Conservation (phyloP, 495 filamentous ascomycete species). For the Cladorrhinum samala region DNA sequence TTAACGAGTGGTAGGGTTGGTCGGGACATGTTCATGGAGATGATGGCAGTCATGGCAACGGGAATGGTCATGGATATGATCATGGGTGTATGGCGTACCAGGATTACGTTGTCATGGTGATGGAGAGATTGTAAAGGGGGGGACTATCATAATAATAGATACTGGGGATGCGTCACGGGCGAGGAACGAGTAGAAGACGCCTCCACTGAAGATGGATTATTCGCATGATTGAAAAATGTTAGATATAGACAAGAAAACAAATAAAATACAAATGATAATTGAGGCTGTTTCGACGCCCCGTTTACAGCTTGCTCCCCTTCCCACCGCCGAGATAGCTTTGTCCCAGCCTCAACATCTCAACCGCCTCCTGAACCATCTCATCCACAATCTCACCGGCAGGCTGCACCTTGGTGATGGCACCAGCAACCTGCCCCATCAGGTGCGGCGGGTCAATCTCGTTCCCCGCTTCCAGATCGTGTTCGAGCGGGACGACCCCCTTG, state of each 20-base stretch:
- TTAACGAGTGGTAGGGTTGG: too few species aligned
- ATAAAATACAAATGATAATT: too few species aligned
- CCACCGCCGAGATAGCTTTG: slow-evolving; percentile 39
- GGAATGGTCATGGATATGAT: background rate
- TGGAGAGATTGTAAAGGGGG: too few species aligned
- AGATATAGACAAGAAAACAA: background rate
- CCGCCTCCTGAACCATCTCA: slow-evolving; percentile 80
- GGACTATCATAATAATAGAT: background rate
- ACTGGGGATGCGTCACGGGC: too few species aligned
- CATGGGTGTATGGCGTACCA: too few species aligned
- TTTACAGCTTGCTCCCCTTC: slow-evolving; percentile 39
- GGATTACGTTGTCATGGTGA: too few species aligned
- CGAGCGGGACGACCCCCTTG: slow-evolving; percentile 69
- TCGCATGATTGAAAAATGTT: background rate
- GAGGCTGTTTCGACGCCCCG: too few species aligned
- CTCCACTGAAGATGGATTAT: background rate
- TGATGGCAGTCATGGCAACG: background rate
- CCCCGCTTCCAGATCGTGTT: slow-evolving; percentile 70
- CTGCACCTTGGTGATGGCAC: slow-evolving; percentile 62
- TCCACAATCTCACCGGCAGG: slow-evolving; percentile 76
- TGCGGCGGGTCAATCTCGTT: slow-evolving; percentile 75
- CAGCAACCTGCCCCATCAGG: slow-evolving; percentile 92
- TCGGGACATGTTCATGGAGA: background rate
- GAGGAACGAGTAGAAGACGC: too few species aligned
- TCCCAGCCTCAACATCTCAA: slow-evolving; percentile 57